Conservation (phyloP, 257 asterid genomes). For the Knoxia roxburghii region DNA sequence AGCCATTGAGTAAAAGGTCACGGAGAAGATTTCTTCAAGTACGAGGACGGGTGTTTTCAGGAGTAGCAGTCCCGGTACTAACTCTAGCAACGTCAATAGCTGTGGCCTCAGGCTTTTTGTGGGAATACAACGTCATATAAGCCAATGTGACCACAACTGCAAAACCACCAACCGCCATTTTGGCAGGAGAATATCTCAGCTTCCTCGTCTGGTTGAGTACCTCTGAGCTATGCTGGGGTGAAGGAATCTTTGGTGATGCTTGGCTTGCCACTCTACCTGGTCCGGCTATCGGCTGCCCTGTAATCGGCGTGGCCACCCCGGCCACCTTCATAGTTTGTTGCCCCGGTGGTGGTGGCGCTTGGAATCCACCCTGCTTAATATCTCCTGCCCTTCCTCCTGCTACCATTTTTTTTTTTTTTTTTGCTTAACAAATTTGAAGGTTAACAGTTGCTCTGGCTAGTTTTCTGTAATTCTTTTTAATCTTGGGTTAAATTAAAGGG, state of each 20-base stretch:
- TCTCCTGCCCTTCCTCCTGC: constrained; percentile 52
- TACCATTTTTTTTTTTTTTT: neutral
- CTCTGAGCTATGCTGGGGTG: constrained; percentile 45
- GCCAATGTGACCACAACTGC: constrained; percentile 37
- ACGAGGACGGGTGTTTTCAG: constrained; percentile 47
- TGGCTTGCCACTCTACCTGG: constrained; percentile 33
- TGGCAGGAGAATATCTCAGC: constrained; percentile 39
- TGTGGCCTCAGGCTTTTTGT: constrained; percentile 71
- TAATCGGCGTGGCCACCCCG: constrained; percentile 20
- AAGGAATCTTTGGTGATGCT: constrained; percentile 40
- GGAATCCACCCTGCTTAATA: constrained; percentile 30
- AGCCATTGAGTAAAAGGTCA: too few species aligned
- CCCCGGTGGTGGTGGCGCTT: constrained; percentile 44
- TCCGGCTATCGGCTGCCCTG: constrained; percentile 21
- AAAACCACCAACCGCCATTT: constrained; percentile 48
- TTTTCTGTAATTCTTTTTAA: neutral
- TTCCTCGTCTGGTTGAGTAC: constrained; percentile 61
- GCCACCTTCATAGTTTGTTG: constrained; percentile 39
- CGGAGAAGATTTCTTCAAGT: constrained; percentile 9
- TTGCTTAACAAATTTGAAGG: neutral
- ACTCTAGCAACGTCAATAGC: constrained; percentile 83
- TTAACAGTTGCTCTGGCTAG: neutral
- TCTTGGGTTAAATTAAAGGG: neutral
- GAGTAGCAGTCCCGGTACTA: constrained; percentile 36
- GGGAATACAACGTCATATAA: constrained; percentile 52